These are phyloP conservation scores for Trichoderma sp. DNA, from an alignment of 2,329 filamentous ascomycete species.

Conservation along the genomic window DNA sequence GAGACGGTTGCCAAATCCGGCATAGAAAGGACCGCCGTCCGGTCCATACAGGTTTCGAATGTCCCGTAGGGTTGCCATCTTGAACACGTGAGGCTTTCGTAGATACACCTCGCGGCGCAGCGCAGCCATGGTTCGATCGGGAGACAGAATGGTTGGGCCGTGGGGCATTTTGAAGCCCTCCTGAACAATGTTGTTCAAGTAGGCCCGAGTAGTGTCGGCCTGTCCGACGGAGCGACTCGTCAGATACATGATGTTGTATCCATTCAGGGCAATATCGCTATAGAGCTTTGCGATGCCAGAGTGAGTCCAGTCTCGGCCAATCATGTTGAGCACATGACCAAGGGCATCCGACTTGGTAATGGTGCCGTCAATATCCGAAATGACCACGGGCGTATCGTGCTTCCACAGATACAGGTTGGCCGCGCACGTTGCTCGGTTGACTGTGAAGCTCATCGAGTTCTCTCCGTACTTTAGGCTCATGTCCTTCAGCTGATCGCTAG, in stretches of 20 bases:
- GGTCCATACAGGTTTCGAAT: constrained; percentile 84
- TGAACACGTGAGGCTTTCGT: constrained; percentile 96
- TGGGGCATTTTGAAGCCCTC: constrained; percentile 82
- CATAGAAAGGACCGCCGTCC: constrained; percentile 83
- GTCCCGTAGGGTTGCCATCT: constrained; percentile 96
- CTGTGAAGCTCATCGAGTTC: constrained; percentile 93
- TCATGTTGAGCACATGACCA: constrained; percentile 93
- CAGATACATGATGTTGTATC: constrained; percentile 98
- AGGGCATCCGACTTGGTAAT: constrained; percentile 97
- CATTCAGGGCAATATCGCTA: constrained; percentile 90
- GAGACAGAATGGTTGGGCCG: constrained; percentile 91
- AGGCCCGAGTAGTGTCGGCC: constrained; percentile 84
- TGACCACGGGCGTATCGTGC: constrained; percentile 87
- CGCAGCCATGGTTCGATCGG: constrained; percentile 91
- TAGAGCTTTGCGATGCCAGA: constrained; percentile 95
- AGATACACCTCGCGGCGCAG: constrained; percentile 89
- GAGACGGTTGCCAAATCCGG: constrained; percentile 92
- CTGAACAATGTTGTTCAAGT: constrained; percentile 84
- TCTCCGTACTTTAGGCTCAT: constrained; percentile 79
- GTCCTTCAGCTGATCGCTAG: constrained; percentile 89
- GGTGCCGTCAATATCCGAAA: constrained; percentile 97
- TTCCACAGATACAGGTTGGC: constrained; percentile 95
- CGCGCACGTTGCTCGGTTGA: constrained; percentile 88
- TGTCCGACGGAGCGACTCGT: constrained; percentile 92
- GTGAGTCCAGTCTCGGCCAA: constrained; percentile 97